phyloP scores from a whole-genome alignment of 164 flowering plant species.

The Piper betle region DNA sequence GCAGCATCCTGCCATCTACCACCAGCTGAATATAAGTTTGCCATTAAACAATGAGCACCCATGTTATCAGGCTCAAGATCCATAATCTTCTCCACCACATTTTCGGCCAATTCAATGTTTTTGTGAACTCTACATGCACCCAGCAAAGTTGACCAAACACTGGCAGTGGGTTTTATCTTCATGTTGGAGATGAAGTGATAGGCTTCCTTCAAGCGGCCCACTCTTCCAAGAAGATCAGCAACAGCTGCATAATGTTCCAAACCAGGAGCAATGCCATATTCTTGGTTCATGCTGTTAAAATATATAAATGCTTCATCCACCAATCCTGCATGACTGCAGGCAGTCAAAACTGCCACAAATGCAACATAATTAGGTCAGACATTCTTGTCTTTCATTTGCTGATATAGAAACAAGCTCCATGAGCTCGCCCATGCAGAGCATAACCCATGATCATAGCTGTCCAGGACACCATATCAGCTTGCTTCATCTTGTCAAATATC shows the following conservation, averaged over 20 bases:
- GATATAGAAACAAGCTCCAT: constrained; percentile 47
- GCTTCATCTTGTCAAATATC: constrained; percentile 50
- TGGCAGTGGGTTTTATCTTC: constrained; percentile 26
- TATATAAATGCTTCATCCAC: constrained; percentile 53
- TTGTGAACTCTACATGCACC: constrained; percentile 69
- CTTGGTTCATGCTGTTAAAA: constrained; percentile 42
- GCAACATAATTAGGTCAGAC: constrained; percentile 27
- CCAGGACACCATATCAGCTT: constrained; percentile 71
- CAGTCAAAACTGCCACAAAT: constrained; percentile 53
- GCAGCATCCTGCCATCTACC: constrained; percentile 68
- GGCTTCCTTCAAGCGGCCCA: constrained; percentile 45
- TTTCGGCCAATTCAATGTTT: constrained; percentile 59
- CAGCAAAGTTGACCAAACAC: constrained; percentile 62
- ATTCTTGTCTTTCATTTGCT: constrained; percentile 44
- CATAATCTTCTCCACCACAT: constrained; percentile 42
- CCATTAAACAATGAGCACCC: constrained; percentile 55
- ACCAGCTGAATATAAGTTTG: constrained; percentile 55
- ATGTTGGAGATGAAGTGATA: background rate
- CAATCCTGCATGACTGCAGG: constrained; percentile 85
- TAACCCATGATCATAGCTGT: constrained; percentile 92
- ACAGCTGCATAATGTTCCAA: constrained; percentile 82
- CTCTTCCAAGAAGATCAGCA: constrained; percentile 87
- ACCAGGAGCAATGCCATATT: constrained; percentile 52
- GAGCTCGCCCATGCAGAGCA: constrained; percentile 64
- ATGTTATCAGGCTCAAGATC: constrained; percentile 46